A percentile compares a stretch with the other conserved stretches of the same genome.
These are phyloP conservation scores for Candida ortonii DNA, from an alignment of 805 yeast genomes.

Conservation along the genomic window DNA sequence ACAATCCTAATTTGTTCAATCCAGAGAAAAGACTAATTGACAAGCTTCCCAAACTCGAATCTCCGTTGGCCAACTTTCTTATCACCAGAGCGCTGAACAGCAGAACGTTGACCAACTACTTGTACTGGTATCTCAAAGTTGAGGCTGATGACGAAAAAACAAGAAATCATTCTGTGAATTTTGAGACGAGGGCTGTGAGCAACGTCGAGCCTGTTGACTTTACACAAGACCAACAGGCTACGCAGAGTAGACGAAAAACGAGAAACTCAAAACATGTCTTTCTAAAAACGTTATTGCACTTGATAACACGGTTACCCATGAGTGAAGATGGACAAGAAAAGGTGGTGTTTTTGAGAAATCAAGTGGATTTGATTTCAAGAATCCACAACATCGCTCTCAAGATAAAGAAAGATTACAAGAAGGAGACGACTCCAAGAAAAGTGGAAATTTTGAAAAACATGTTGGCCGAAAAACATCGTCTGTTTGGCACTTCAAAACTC, in stretches of 20 bases:
- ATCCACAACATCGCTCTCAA: slow-evolving; percentile 63
- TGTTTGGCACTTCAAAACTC: slow-evolving; percentile 6
- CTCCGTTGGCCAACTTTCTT: slow-evolving; percentile 73
- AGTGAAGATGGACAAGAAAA: slow-evolving; percentile 28
- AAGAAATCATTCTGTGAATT: slow-evolving; percentile 17
- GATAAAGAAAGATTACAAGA: slow-evolving; percentile 52
- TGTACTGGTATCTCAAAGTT: slow-evolving; percentile 90
- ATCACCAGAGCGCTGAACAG: slow-evolving; percentile 68
- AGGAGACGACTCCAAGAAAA: slow-evolving; percentile 77
- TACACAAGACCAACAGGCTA: slow-evolving; percentile 13
- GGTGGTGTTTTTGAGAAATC: slow-evolving; percentile 38
- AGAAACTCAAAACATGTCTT: slow-evolving; percentile 20
- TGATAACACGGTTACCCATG: slow-evolving; percentile 25
- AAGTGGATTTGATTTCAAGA: slow-evolving; percentile 65
- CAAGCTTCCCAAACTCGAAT: slow-evolving; percentile 30
- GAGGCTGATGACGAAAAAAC: slow-evolving; percentile 67
- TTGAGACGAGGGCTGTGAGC: not conserved
- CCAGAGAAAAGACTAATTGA: slow-evolving; percentile 12
- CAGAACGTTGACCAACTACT: slow-evolving; percentile 68
- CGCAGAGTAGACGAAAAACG: slow-evolving; percentile 4
- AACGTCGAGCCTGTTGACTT: slow-evolving; percentile 15
- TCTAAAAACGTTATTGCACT: slow-evolving; percentile 29
- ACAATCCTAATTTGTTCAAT: slow-evolving; percentile 21
- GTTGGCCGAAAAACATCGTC: slow-evolving; percentile 48
- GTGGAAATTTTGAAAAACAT: slow-evolving; percentile 63